These are phyloP conservation scores for Populus tremula DNA, from an alignment of 345 rosid species.

Conservation along the genomic window DNA sequence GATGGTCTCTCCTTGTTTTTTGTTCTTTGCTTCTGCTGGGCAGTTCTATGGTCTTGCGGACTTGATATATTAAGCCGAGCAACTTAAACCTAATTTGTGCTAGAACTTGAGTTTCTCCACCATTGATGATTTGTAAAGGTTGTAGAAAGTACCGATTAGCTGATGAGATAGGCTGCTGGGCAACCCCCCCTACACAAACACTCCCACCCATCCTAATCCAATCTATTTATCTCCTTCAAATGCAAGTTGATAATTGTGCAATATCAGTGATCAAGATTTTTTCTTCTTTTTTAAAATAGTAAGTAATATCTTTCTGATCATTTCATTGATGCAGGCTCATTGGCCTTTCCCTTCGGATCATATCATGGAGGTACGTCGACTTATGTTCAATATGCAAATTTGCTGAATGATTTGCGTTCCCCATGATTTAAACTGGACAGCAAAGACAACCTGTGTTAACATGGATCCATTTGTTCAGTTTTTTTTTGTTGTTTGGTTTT, in stretches of 20 bases:
- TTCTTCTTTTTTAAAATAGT: not conserved
- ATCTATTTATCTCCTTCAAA: not conserved
- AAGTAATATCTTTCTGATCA: not conserved
- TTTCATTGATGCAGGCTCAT: conserved; percentile 56
- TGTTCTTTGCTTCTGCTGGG: not conserved
- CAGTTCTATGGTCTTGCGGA: not conserved
- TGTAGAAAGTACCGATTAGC: not conserved
- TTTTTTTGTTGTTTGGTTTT: no score
- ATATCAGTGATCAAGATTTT: not conserved
- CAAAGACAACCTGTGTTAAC: no score
- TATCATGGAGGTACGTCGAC: conserved; percentile 64
- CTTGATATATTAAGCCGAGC: not conserved
- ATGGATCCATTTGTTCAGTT: no score
- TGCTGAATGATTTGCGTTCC: conserved; percentile 6
- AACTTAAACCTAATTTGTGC: no score
- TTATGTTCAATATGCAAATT: conserved; percentile 1
- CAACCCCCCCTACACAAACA: no score
- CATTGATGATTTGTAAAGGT: not conserved
- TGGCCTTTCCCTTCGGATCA: conserved; percentile 85
- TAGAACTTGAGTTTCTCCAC: no score
- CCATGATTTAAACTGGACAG: no score
- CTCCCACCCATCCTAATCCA: not conserved
- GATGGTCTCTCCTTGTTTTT: not conserved
- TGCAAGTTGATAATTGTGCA: not conserved
- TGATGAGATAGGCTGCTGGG: not conserved